Evolutionary conservation across 2,329 filamentous ascomycete genomes (phyloP), one percentile per base, ranked within the genome.

Genomic region (Biscogniauxia sp.): DNA sequence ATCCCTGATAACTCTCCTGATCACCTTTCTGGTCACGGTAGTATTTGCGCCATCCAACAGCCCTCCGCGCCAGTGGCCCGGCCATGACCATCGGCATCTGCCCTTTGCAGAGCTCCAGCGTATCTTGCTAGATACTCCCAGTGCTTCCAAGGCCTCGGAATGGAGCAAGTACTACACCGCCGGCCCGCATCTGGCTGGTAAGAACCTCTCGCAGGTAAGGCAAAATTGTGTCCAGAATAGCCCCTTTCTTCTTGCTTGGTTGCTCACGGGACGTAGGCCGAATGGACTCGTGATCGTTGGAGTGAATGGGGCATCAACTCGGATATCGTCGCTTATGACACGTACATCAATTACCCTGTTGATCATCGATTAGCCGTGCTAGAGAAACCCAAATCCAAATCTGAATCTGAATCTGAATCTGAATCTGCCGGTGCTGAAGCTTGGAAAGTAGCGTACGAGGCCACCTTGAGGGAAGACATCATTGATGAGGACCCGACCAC

Each of bases 401-500:
- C 37, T 41, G 15, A 80, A 66, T 65, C 73, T 23, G 73, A 75
- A 57, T 72, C 69, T 54, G 72, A 41, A 41, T 41, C 37, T 45
- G 17, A 76, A 67, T 67, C 73, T 1, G 68, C 73, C 25, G 68
- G 75, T 0, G 68, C 73, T 13, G 68, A 72, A 17, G 23, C 20
- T 3, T 89, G 86, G 80, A 81, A 84, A 56, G 82, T 93, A 26
- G 81, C 84, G n/a, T 96, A 89, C 70, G 87, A 93, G 72, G 94
- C 93, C 0, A 88, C 86, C 1, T 78, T 98, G 50, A 87, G 91
- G 68, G 95, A 99, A 75, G 92, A 96, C 71, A 83, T 94, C 1
- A 79, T 98, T 5, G 83, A 92, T 0, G 88, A 96, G 56, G 95
- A 99, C 73, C 84, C 87, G 2, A 96, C 93, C 0, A 92, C 88